Base-by-base conservation (phyloP, 208 protist species). In the Leishmania turanica region DNA sequence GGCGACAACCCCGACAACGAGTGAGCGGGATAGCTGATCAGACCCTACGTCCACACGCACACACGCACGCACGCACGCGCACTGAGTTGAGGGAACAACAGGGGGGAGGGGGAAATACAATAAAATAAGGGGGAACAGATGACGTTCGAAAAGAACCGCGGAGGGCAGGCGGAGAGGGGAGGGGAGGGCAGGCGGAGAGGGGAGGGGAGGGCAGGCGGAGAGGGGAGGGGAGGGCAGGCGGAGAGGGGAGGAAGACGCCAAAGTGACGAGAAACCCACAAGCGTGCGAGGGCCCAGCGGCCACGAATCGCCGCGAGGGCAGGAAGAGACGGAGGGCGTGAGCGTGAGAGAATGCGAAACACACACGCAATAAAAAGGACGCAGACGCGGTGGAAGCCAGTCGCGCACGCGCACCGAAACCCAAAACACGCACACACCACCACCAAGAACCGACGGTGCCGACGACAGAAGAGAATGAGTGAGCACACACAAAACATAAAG, bases 21-120 rank as follows among this genome's bases (percentile, higher is more conserved):
- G 51, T 42, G 47, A 75, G 58, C 13, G 37, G 37, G 8, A 15
- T 6, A 75, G 56, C 19, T 6, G 4, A 5, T 24, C 5, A 68
- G 56, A 2, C 31, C 21, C 40, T 31, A n/a, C 40, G 1, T 5
- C 31, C 73, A 56, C 70, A 0, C 45, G 3, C 42, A 75, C 73
- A 56, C 70, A 0, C 45, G 3, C 42, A 75, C 73, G 69, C 27
- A 83, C 58, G 68, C 15, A 54, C 73, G 69, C 27, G 80, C 58
- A 5, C 58, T 3, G 31, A 58, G 8, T 40, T 37, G 64, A 51
- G 42, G 75, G 69, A 75, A 75, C 1, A 40, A n/a, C 17, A 15
- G 72, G n/a, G 27, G 47, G 62, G 0, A 40, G 37, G 1, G 34
- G 34, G 0, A 37, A 37, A 37, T 37, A 37, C 37, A 40, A 40